A percentile compares a stretch with the other conserved stretches of the same genome.
Conservation (phyloP, 2,329 filamentous ascomycete species). For the Harringtonia aguacate region DNA sequence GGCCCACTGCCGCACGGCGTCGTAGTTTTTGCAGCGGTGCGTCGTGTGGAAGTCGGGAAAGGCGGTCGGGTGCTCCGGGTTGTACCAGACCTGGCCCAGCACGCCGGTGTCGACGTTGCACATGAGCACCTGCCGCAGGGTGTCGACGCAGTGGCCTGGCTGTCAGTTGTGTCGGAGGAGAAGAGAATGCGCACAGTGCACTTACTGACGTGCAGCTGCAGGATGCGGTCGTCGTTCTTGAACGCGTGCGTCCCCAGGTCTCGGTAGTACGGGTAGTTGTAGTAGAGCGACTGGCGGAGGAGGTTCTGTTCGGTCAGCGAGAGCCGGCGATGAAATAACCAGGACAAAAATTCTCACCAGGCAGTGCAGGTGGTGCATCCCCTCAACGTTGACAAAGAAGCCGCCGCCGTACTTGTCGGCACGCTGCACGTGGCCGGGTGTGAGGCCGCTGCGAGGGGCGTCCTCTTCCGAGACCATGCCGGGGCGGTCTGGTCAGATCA, state of each 20-base stretch:
- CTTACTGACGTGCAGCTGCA: slow-evolving; percentile 47
- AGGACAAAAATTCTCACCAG: slow-evolving; percentile 25
- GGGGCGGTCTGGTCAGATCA: slow-evolving; percentile 24
- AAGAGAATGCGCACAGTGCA: not conserved
- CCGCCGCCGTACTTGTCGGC: slow-evolving; percentile 45
- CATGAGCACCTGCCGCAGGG: slow-evolving; percentile 51
- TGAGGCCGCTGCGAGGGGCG: slow-evolving; percentile 39
- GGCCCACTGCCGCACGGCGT: slow-evolving; percentile 33
- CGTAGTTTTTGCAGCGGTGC: slow-evolving; percentile 37
- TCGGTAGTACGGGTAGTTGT: slow-evolving; percentile 49
- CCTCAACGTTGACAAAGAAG: slow-evolving; percentile 46
- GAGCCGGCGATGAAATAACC: not conserved
- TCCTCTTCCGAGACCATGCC: slow-evolving; percentile 38
- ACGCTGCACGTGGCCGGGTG: slow-evolving; percentile 42
- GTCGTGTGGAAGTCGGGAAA: slow-evolving; percentile 54
- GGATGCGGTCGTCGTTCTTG: slow-evolving; percentile 40
- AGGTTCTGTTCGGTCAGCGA: slow-evolving; percentile 31
- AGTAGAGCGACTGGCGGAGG: slow-evolving; percentile 45
- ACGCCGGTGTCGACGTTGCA: slow-evolving; percentile 50
- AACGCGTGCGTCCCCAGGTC: slow-evolving; percentile 39
- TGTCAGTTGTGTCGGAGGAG: not conserved
- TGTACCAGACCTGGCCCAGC: slow-evolving; percentile 50
- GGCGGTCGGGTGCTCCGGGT: slow-evolving; percentile 29
- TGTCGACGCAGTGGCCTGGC: slow-evolving; percentile 49
- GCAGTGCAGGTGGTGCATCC: slow-evolving; percentile 47